Base-by-base conservation (phyloP, 2,329 filamentous ascomycete species). In the Botrytis sinoallii region DNA sequence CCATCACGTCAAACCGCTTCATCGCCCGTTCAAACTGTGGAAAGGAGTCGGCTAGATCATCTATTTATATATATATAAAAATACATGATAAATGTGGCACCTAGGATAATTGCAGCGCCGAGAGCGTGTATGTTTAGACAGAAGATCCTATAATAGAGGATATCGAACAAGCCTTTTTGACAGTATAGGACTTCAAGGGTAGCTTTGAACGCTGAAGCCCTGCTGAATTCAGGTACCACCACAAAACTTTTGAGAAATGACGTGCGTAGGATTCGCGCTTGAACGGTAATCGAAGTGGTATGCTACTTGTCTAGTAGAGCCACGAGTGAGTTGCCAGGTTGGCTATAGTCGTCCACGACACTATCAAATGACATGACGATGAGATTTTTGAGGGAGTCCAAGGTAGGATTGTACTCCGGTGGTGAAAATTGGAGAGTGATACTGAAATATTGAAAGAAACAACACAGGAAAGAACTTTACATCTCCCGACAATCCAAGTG, bases 81-180 rank as follows among this genome's bases (percentile, higher is more conserved):
- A 75, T 89, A 89, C 10, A 90, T 79, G 59, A 90, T 89, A 78
- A 87, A 90, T 48, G 90, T 86, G 29, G 87, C 86, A 0, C 88
- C 86, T 73, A 90, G 83, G 73, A 91, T 83, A n/a, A 90, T 87
- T 38, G 90, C 85, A 25, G 89, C 88, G 77, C 91, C 89, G 74
- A 91, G 90, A 12, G 87, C 90, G 70, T 87, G 88, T 71, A 89
- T 90, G 79, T 90, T 90, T 5, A 91, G 82, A n/a, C 85, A 83
- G 76, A 88, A 83, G 77, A 85, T 84, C 76, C 85, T 85, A 77
- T 86, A 89, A 32, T 83, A 83, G 16, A 89, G 80, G 44, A 83
- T 81, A 71, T 85, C 82, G 77, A 81, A 80, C 32, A 76, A 88
- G 86, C 59, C 86, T 83, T 84, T 83, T 79, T 90, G 88, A n/a